A percentile compares a stretch with the other conserved stretches of the same genome.
phyloP scores from a whole-genome alignment of 768 basidiomycete species.

The Botryobasidium botryosum region DNA sequence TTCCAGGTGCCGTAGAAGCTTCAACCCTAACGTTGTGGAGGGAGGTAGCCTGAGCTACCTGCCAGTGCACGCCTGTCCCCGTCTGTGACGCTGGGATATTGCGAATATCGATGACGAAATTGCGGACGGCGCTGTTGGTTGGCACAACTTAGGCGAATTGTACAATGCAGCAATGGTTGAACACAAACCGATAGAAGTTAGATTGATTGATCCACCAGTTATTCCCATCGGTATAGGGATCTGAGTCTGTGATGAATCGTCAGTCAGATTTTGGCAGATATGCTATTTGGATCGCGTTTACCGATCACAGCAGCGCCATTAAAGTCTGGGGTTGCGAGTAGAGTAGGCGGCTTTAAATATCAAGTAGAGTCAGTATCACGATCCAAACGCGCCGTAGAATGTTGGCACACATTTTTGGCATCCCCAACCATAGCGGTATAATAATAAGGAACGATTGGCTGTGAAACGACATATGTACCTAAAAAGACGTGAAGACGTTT shows the following conservation, averaged over 20 bases:
- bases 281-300: background rate
- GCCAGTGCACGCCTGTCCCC: conserved; percentile 69
- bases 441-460: background rate
- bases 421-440: background rate
- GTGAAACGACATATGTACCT: conserved; percentile 8
- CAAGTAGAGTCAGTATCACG: too few species aligned
- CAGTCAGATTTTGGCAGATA: background rate
- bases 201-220: background rate
- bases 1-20: background rate
- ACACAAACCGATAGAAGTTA: conserved; percentile 6
- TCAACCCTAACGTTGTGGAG: conserved; percentile 53
- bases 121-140: conserved; percentile 33
- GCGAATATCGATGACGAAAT: conserved; percentile 53
- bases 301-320: conserved; percentile 61
- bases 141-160: background rate
- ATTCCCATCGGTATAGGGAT: background rate
- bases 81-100: conserved; percentile 31
- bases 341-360: background rate
- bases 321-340: conserved; percentile 65
- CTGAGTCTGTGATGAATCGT: background rate
- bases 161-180: background rate
- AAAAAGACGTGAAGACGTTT: background rate
- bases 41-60: conserved; percentile 64
- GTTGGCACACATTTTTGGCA: too few species aligned
- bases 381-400: too few species aligned